These are phyloP conservation scores for Parmelia sp. DNA, from an alignment of 495 filamentous ascomycete genomes.

Conservation along the genomic window DNA sequence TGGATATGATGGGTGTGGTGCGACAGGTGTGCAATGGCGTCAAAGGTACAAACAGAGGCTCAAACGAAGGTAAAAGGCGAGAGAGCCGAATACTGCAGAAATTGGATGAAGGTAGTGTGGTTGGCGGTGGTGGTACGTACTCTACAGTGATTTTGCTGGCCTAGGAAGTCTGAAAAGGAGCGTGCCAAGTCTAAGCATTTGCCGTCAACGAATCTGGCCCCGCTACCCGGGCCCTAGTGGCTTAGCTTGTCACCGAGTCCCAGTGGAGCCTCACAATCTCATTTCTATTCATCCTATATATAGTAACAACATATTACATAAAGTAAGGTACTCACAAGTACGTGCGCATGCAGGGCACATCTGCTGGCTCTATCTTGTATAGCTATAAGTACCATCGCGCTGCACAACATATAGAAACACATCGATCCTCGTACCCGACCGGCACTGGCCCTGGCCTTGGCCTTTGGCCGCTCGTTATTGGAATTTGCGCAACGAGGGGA, in stretches of 20 bases:
- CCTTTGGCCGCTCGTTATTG: background rate
- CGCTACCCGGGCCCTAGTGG: background rate
- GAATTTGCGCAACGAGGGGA: background rate
- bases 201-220: background rate
- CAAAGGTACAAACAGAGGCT: background rate
- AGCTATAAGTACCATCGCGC: background rate
- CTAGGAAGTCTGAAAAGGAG: too few species aligned
- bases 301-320: too few species aligned
- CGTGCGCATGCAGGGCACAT: background rate
- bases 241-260: too few species aligned
- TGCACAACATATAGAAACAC: background rate
- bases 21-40: background rate
- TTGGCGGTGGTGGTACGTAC: background rate
- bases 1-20: background rate
- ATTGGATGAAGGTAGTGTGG: background rate
- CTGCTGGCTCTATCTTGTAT: background rate
- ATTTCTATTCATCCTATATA: background rate
- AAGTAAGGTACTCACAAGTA: background rate
- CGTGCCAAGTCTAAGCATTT: background rate
- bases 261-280: background rate
- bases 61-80: conserved; percentile 2
- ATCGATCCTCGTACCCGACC: background rate
- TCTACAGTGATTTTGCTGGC: too few species aligned
- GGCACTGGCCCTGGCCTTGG: too few species aligned
- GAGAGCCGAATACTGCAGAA: background rate